A percentile compares a stretch with the other conserved stretches of the same genome.
phyloP scores from a whole-genome alignment of 345 rosid species.

The Brassica carinata region DNA sequence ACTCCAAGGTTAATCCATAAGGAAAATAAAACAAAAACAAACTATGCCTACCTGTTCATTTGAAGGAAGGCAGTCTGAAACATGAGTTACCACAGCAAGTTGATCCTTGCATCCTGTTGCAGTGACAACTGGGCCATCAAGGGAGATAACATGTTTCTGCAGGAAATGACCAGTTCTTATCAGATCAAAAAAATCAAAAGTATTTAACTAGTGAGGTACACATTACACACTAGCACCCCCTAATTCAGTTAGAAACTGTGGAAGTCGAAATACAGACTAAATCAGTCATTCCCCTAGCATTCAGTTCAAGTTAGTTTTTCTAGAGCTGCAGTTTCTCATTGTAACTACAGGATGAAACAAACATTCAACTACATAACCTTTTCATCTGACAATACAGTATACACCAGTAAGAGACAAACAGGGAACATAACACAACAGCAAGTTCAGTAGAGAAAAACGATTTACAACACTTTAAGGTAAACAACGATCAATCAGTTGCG shows the following conservation, averaged over 20 bases:
- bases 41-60: slow-evolving; percentile 66
- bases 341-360: not conserved
- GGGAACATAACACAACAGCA: not conserved
- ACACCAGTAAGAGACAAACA: not conserved
- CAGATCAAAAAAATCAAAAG: slow-evolving; percentile 6
- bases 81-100: slow-evolving; percentile 83
- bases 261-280: not conserved
- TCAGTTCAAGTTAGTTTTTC: not conserved
- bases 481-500: not conserved
- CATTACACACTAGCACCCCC: not conserved
- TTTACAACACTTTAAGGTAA: not conserved
- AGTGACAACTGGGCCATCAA: slow-evolving; percentile 85
- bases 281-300: not conserved
- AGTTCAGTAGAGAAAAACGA: slow-evolving; percentile 7
- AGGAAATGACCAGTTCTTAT: slow-evolving; percentile 23
- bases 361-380: not conserved
- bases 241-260: not conserved
- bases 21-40: not conserved
- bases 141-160: slow-evolving; percentile 83
- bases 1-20: slow-evolving; percentile 6
- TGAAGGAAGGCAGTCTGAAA: slow-evolving; percentile 77
- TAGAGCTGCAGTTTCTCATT: slow-evolving; percentile 2
- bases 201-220: not conserved
- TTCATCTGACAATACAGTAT: slow-evolving; percentile 3
- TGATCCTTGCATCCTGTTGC: slow-evolving; percentile 81